phyloP scores from a whole-genome alignment of 2,329 filamentous ascomycete species.

The Neobulgaria alba region DNA sequence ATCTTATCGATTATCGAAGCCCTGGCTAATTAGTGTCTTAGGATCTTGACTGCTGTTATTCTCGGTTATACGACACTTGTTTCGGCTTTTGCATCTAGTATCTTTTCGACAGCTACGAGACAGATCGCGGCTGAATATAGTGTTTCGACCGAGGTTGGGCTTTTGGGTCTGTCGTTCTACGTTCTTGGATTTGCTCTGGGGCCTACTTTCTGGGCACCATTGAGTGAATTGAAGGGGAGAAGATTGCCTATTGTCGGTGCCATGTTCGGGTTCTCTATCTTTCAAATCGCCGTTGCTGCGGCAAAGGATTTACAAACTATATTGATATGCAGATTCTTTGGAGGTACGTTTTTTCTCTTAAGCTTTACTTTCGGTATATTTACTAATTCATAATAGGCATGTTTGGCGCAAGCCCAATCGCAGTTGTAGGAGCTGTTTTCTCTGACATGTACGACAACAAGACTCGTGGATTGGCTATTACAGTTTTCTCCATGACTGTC shows the following conservation, averaged over 20 bases:
- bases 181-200: constrained; percentile 66
- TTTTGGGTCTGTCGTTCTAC: constrained; percentile 60
- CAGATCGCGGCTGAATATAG: constrained; percentile 48
- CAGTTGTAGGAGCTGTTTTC: constrained; percentile 63
- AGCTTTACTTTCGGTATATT: too few relatives aligned
- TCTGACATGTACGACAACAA: constrained; percentile 63
- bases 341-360: constrained; percentile 46
- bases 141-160: constrained; percentile 52
- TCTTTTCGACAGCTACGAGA: constrained; percentile 61
- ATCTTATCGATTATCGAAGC: constrained; percentile 20
- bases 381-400: constrained; percentile 33
- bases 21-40: constrained; percentile 26
- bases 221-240: constrained; percentile 64
- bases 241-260: constrained; percentile 50
- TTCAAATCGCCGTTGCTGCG: constrained; percentile 56
- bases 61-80: constrained; percentile 67
- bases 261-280: constrained; percentile 63
- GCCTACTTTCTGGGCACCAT: constrained; percentile 62
- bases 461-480: constrained; percentile 49
- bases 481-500: constrained; percentile 51
- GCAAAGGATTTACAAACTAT: constrained; percentile 62
- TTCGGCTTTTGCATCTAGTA: constrained; percentile 63
- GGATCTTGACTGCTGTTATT: constrained; percentile 55
- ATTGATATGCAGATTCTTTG: constrained; percentile 64
- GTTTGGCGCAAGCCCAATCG: constrained; percentile 59